A percentile compares a stretch with the other conserved stretches of the same genome.
phyloP scores from a whole-genome alignment of 495 filamentous ascomycete species.

The Penicillium fimorum region DNA sequence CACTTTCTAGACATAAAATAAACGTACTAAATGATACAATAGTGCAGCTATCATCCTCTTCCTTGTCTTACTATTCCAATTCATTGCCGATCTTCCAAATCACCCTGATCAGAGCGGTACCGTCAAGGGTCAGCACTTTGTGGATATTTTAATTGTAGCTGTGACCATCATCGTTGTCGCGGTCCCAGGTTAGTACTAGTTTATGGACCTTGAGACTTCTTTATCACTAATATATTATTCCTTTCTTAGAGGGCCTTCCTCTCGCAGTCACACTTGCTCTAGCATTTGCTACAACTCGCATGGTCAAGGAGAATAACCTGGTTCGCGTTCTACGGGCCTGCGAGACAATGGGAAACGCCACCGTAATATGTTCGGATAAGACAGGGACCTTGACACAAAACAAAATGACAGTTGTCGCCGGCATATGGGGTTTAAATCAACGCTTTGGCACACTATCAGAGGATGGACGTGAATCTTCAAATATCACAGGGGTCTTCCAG shows the following conservation, averaged over 20 bases:
- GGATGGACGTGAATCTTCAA: too few species aligned
- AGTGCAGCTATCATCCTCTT: constrained; percentile 63
- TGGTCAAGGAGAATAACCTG: constrained; percentile 69
- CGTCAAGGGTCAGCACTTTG: constrained; percentile 59
- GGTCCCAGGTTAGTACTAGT: constrained; percentile 56
- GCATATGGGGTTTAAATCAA: too few species aligned
- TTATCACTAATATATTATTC: too few species aligned
- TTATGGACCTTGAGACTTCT: too few species aligned
- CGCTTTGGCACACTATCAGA: too few species aligned
- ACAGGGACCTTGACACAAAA: constrained; percentile 71
- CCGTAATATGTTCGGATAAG: constrained; percentile 67
- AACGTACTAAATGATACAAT: too few species aligned
- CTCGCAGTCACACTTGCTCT: constrained; percentile 67
- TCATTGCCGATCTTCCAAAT: too few species aligned
- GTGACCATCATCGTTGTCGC: constrained; percentile 72
- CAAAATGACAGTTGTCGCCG: too few species aligned
- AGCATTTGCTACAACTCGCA: constrained; percentile 66
- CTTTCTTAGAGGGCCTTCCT: constrained; percentile 67
- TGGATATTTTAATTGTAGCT: constrained; percentile 66
- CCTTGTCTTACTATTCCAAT: too few species aligned
- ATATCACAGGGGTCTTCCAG: too few species aligned
- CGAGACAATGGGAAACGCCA: constrained; percentile 72
- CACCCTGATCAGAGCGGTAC: constrained; percentile 39
- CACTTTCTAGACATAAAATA: constrained; percentile 25
- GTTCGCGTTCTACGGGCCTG: constrained; percentile 65